These are phyloP conservation scores for Talaromyces pinophilus DNA, from an alignment of 2,329 filamentous ascomycete genomes.

Conservation along the genomic window DNA sequence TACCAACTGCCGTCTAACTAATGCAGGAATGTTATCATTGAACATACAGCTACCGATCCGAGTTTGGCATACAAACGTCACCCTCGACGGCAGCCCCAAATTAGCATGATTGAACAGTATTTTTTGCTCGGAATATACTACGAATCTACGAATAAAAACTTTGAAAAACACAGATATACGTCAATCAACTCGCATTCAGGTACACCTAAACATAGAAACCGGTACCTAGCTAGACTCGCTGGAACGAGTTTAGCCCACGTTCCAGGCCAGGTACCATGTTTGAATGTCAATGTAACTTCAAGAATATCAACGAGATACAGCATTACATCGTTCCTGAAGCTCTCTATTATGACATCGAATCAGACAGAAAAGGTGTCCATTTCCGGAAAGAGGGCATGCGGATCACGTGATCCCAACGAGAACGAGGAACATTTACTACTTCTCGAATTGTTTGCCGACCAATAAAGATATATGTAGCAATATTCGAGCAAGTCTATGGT, in stretches of 20 bases:
- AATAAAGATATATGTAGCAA: neutral
- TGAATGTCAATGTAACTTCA: neutral
- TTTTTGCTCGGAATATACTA: neutral
- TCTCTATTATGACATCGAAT: neutral
- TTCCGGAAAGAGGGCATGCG: slow-evolving; percentile 5
- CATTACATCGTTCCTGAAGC: neutral
- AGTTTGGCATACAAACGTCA: neutral
- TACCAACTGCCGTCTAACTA: neutral
- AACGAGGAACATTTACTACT: neutral
- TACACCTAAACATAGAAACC: slow-evolving; percentile 8
- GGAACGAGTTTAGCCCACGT: neutral
- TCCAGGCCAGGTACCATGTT: neutral
- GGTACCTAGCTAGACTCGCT: neutral
- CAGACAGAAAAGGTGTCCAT: neutral
- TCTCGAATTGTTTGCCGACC: neutral
- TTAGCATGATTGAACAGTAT: neutral
- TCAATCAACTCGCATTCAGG: neutral
- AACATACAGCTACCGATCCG: neutral
- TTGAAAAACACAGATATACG: neutral
- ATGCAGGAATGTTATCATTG: neutral
- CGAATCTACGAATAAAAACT: neutral
- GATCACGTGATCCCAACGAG: neutral
- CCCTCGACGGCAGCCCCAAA: neutral
- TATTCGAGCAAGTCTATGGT: neutral
- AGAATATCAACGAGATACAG: neutral